Conservation (phyloP, 1,284 basidiomycete genomes). For the Malassezia restricta region DNA sequence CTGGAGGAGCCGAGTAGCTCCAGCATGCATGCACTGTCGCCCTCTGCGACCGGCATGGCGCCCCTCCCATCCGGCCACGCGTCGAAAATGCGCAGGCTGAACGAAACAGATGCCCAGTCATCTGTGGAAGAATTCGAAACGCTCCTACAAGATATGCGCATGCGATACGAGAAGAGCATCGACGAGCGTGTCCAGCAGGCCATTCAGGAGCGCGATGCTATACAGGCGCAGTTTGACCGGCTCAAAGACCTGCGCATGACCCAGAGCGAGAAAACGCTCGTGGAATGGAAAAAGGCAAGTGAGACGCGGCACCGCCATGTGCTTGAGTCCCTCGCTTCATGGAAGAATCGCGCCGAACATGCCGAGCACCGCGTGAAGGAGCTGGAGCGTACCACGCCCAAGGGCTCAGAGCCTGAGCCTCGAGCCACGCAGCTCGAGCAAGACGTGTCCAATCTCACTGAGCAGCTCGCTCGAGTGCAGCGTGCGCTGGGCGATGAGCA, state of each 20-base stretch:
- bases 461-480: not conserved
- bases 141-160: slow-evolving; percentile 7
- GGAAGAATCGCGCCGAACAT: slow-evolving; percentile 17
- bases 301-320: slow-evolving; percentile 25
- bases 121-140: slow-evolving; percentile 9
- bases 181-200: slow-evolving; percentile 12
- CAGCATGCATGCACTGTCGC: not conserved
- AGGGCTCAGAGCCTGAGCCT: not conserved
- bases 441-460: not conserved
- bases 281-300: slow-evolving; percentile 27
- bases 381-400: not conserved
- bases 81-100: not conserved
- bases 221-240: slow-evolving; percentile 38
- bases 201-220: slow-evolving; percentile 25
- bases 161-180: slow-evolving; percentile 11
- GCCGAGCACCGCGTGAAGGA: slow-evolving; percentile 12
- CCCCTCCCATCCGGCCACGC: not conserved
- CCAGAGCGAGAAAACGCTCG: slow-evolving; percentile 25
- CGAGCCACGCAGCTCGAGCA: not conserved
- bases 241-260: slow-evolving; percentile 32
- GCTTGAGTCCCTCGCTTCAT: slow-evolving; percentile 8
- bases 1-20: not conserved
- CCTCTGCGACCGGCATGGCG: not conserved
- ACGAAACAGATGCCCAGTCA: not conserved
- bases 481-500: slow-evolving; percentile 1